phyloP scores from a whole-genome alignment of 2,329 filamentous ascomycete genomes.

The Didymellaceae sp. region DNA sequence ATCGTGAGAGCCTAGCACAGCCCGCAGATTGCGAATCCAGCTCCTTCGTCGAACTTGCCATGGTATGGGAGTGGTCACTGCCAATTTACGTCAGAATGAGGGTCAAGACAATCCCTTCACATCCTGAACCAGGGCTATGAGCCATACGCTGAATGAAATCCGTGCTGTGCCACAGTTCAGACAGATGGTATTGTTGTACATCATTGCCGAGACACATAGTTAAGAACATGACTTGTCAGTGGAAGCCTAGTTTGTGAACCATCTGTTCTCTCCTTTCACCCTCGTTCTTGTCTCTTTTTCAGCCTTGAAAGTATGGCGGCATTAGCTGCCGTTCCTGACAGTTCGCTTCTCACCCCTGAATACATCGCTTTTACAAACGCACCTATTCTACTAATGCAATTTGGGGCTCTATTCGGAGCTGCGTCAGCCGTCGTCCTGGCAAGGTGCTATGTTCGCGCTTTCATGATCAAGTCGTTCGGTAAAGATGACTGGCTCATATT shows the following conservation, averaged over 20 bases:
- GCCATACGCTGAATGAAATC: not conserved
- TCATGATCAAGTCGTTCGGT: conserved; percentile 57
- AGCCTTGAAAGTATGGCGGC: conserved; percentile 1
- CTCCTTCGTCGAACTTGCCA: not conserved
- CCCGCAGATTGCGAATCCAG: not conserved
- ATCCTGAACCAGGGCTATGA: not conserved
- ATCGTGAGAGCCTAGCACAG: not conserved
- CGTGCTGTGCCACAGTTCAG: conserved; percentile 8
- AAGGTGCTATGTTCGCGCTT: conserved; percentile 56
- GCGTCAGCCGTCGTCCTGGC: conserved; percentile 50
- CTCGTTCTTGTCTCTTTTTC: not conserved
- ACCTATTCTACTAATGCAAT: conserved; percentile 51
- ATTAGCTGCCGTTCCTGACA: conserved; percentile 1
- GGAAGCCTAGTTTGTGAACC: not conserved
- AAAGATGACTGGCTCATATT: conserved; percentile 59
- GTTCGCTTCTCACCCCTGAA: conserved; percentile 28
- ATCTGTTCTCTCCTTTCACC: not conserved
- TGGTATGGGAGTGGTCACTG: not conserved
- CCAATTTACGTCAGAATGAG: conserved; percentile 6
- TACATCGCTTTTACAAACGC: conserved; percentile 48
- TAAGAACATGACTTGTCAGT: conserved; percentile 6
- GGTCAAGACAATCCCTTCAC: not conserved
- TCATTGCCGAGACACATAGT: not conserved
- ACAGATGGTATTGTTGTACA: not conserved
- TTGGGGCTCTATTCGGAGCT: conserved; percentile 48